Percentiles rank a stretch among this genome's conserved stretches.
Evolutionary conservation across 2,329 filamentous ascomycete genomes (phyloP).

Genomic region (Zymoseptoria brevis): DNA sequence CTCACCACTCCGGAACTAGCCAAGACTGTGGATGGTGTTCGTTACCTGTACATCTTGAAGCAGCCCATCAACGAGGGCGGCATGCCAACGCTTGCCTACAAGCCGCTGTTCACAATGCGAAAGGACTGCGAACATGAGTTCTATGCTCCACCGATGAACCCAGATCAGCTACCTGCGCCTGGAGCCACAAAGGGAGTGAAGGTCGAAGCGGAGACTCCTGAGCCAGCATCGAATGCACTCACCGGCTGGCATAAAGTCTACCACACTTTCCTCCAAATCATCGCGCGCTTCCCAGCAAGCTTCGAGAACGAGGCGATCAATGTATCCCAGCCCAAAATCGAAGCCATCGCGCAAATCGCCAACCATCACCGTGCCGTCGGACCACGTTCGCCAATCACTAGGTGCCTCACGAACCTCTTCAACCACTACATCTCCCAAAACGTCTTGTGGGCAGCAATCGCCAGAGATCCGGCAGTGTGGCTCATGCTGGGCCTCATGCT

Average conservation of each 20-base stretch:
- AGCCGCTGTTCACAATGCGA: not conserved
- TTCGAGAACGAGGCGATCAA: constrained; percentile 14
- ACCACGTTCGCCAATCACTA: constrained; percentile 15
- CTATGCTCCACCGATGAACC: not conserved
- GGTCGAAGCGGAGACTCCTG: not conserved
- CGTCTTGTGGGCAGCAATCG: constrained; percentile 28
- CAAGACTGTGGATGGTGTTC: not conserved
- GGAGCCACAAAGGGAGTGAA: not conserved
- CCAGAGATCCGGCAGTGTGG: constrained; percentile 27
- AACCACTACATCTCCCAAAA: constrained; percentile 21
- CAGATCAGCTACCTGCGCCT: not conserved
- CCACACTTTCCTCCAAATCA: constrained; percentile 20
- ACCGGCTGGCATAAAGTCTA: constrained; percentile 15
- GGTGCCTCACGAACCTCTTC: constrained; percentile 11
- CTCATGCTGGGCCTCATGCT: constrained; percentile 26
- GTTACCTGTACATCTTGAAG: constrained; percentile 1
- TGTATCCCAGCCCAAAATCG: constrained; percentile 20
- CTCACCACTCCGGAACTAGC: no score
- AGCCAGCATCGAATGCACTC: no score
- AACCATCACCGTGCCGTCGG: constrained; percentile 17
- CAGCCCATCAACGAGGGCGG: not conserved
- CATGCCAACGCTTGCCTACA: not conserved
- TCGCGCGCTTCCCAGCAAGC: constrained; percentile 24
- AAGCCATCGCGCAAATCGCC: constrained; percentile 25
- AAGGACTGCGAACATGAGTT: not conserved